A percentile compares a stretch with the other conserved stretches of the same genome.
phyloP scores from a whole-genome alignment of 805 yeast species.

The Zygoascus ofunaensis region DNA sequence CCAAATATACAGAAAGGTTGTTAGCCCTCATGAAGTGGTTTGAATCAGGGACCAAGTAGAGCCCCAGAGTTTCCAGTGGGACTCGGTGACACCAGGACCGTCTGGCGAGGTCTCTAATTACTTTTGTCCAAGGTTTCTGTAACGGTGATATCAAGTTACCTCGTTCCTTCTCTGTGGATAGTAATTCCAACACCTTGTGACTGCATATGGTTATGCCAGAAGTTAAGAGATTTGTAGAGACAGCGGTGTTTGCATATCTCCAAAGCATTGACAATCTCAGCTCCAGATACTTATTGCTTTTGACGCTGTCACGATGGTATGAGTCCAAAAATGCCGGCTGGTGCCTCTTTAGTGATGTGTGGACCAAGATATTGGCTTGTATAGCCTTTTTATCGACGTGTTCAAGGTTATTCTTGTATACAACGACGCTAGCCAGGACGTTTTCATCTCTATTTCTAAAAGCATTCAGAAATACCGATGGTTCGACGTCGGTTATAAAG shows the following conservation, averaged over 20 bases:
- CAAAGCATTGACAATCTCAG: constrained; percentile 83
- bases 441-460: constrained; percentile 61
- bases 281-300: constrained; percentile 60
- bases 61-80: constrained; percentile 51
- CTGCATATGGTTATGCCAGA: constrained; percentile 63
- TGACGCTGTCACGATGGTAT: constrained; percentile 59
- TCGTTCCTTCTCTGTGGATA: constrained; percentile 21
- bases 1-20: constrained; percentile 74
- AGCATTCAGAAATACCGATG: constrained; percentile 76
- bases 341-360: constrained; percentile 25
- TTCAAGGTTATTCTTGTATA: constrained; percentile 66
- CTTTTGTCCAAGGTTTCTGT: constrained; percentile 19
- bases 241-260: constrained; percentile 72
- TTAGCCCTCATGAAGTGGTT: constrained; percentile 66
- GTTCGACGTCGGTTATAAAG: constrained; percentile 84
- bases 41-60: constrained; percentile 61
- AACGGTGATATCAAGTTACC: constrained; percentile 17
- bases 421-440: constrained; percentile 59
- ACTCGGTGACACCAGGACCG: constrained; percentile 79
- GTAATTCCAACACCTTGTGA: constrained; percentile 42
- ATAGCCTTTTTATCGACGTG: constrained; percentile 69
- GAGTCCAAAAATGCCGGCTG: constrained; percentile 53
- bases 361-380: constrained; percentile 50
- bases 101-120: constrained; percentile 80
- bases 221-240: constrained; percentile 67